Base-by-base conservation (phyloP, 176 grass and related monocot species). In the Oryza glaberrima region DNA sequence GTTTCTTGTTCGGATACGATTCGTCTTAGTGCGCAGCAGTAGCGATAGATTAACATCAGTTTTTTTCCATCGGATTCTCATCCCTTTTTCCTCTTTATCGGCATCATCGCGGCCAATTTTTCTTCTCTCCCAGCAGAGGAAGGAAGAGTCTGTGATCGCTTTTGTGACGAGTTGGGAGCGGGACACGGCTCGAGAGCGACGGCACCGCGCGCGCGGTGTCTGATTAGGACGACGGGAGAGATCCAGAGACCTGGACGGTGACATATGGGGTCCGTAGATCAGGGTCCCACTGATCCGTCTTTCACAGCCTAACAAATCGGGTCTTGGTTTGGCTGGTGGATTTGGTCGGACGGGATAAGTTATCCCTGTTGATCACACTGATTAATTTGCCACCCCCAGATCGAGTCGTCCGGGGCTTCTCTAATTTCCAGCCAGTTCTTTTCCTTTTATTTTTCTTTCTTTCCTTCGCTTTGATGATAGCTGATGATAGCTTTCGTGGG, bases 381-480 rank as follows among this genome's bases (percentile, higher is more conserved):
- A 88, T 47, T 69, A 48, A 46, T 38, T 74, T 9, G 17, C 43
- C 32, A 22, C 1, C 36, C 23, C 78, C 36, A 5, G 36, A 38
- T 38, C 20, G 41, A 46, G 56, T 56, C 17, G 51, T 85, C 48
- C 48, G 12, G 47, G 14, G 19, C 41, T 17, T 43, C 30, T 10
- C 30, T 10, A 45, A 67, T 48, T 68, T 22, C 16, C 6, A 36
- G 43, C 6, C 73, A 12, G 3, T 51, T 30, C 66, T 83, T 83
- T 36, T 1, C 65, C 10, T 2, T 14, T 9, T 56, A 67, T 36
- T 64, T 44, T 22, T 44, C 35, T 22, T 32, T 35, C 13, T n/a
- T 15, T 35, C 28, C 74, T 32, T 81, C 28, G 69, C 88, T 87
- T 90, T 90, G 79, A 35, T 43, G 45, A 36, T 40, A 69, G 76